These are phyloP conservation scores for Arabis hirsuta DNA, from an alignment of 345 rosid genomes.

Conservation along the genomic window DNA sequence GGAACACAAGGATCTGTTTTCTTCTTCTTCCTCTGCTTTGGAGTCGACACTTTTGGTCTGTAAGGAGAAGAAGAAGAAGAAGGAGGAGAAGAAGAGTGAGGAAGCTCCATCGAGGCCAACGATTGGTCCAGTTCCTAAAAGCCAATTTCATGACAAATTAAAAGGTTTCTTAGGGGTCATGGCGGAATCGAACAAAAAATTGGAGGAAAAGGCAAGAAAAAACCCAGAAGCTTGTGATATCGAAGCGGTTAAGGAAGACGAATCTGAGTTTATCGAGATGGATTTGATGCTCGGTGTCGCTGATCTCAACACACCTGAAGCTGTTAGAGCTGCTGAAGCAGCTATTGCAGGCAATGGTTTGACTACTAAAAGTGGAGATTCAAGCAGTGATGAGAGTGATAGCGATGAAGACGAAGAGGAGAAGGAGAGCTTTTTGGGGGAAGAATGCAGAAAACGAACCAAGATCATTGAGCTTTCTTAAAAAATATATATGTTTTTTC, in stretches of 20 bases:
- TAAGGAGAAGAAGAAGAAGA: conserved; percentile 11
- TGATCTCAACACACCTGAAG: conserved; percentile 91
- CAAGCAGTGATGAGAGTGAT: conserved; percentile 46
- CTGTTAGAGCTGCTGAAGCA: conserved; percentile 85
- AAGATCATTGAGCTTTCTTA: conserved; percentile 41
- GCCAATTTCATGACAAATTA: conserved; percentile 77
- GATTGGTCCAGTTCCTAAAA: conserved; percentile 52
- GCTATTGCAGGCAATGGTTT: conserved; percentile 50
- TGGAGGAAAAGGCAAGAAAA: conserved; percentile 66
- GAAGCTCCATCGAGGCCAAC: conserved; percentile 47
- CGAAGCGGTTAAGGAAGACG: conserved; percentile 70
- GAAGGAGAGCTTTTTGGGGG: not conserved
- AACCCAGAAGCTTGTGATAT: conserved; percentile 65
- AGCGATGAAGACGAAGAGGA: conserved; percentile 3
- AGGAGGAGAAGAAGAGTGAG: not conserved
- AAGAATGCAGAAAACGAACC: conserved; percentile 23
- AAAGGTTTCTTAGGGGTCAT: conserved; percentile 72
- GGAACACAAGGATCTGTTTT: conserved; percentile 27
- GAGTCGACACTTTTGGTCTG: conserved; percentile 28
- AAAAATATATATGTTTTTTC: not conserved
- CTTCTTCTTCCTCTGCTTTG: conserved; percentile 27
- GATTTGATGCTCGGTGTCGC: conserved; percentile 89
- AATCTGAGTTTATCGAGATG: conserved; percentile 80
- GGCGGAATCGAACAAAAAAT: conserved; percentile 68
- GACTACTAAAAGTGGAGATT: conserved; percentile 43